Evolutionary conservation across 805 yeast genomes (phyloP).

Genomic region (Candida peoriensis): DNA sequence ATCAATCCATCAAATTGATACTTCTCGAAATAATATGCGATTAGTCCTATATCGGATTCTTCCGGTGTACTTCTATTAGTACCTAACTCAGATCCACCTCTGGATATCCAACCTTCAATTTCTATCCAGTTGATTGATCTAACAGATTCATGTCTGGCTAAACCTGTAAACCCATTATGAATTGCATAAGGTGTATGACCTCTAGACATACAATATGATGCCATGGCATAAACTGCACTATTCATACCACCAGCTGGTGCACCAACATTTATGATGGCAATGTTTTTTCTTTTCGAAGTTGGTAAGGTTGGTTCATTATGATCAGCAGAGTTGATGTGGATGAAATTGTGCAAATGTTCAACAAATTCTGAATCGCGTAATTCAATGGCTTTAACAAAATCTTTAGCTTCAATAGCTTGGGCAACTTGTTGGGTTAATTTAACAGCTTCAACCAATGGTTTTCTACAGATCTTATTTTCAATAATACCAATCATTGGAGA

Average conservation of each 20-base stretch:
- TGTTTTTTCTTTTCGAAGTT: constrained; percentile 46
- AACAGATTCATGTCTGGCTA: constrained; percentile 58
- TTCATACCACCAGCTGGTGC: constrained; percentile 80
- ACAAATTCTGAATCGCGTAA: constrained; percentile 67
- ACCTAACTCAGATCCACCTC: constrained; percentile 81
- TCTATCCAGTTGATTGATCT: constrained; percentile 60
- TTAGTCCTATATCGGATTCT: constrained; percentile 60
- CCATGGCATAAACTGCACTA: constrained; percentile 71
- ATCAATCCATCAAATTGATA: constrained; percentile 65
- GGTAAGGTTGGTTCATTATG: constrained; percentile 60
- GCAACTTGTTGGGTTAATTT: constrained; percentile 68
- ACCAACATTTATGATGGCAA: constrained; percentile 72
- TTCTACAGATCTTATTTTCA: constrained; percentile 65
- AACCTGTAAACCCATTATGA: constrained; percentile 70
- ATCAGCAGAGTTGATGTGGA: constrained; percentile 64
- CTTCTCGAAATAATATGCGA: constrained; percentile 69
- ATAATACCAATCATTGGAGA: constrained; percentile 74
- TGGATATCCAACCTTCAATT: constrained; percentile 65
- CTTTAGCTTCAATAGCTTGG: constrained; percentile 55
- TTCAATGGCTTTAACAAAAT: constrained; percentile 65
- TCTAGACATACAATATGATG: constrained; percentile 66
- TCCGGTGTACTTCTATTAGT: constrained; percentile 69
- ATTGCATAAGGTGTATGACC: constrained; percentile 73
- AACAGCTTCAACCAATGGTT: constrained; percentile 71
- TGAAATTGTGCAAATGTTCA: constrained; percentile 58